These are phyloP conservation scores for Microdochium nivale DNA, from an alignment of 2,329 filamentous ascomycete genomes.

Conservation along the genomic window DNA sequence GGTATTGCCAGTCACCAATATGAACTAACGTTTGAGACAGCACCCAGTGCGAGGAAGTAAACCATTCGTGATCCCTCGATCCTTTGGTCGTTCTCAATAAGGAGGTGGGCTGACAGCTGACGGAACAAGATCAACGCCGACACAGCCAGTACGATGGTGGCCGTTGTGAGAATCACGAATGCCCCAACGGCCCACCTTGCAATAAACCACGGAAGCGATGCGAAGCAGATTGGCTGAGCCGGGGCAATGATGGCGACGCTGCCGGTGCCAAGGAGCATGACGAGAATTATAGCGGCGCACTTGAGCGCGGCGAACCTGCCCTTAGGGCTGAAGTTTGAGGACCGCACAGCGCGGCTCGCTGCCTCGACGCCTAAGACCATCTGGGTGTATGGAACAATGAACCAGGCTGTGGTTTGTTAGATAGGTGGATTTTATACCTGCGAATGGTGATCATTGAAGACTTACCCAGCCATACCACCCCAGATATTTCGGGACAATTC, in stretches of 20 bases:
- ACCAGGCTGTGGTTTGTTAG: conserved; percentile 40
- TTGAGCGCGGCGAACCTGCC: conserved; percentile 51
- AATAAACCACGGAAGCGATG: conserved; percentile 60
- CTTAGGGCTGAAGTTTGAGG: conserved; percentile 46
- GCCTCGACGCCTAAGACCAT: conserved; percentile 57
- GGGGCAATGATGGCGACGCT: conserved; percentile 46
- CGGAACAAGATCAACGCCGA: conserved; percentile 46
- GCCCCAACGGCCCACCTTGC: conserved; percentile 49
- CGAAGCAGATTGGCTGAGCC: conserved; percentile 54
- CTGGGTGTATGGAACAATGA: conserved; percentile 58
- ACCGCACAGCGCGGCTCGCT: conserved; percentile 43
- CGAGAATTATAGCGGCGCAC: conserved; percentile 41
- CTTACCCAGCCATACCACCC: conserved; percentile 52
- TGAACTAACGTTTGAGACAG: conserved; percentile 46
- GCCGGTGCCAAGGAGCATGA: conserved; percentile 47
- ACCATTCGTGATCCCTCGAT: conserved; percentile 61
- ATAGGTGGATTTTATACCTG: background rate
- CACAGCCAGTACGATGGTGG: conserved; percentile 40
- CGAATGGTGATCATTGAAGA: background rate
- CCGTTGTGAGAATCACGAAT: conserved; percentile 42
- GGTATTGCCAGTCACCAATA: background rate
- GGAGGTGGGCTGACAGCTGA: conserved; percentile 43
- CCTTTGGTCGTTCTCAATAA: conserved; percentile 50
- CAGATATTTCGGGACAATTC: conserved; percentile 45
- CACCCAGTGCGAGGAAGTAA: conserved; percentile 52